phyloP scores from a whole-genome alignment of 768 basidiomycete genomes.

The Rossbeevera mucosa region DNA sequence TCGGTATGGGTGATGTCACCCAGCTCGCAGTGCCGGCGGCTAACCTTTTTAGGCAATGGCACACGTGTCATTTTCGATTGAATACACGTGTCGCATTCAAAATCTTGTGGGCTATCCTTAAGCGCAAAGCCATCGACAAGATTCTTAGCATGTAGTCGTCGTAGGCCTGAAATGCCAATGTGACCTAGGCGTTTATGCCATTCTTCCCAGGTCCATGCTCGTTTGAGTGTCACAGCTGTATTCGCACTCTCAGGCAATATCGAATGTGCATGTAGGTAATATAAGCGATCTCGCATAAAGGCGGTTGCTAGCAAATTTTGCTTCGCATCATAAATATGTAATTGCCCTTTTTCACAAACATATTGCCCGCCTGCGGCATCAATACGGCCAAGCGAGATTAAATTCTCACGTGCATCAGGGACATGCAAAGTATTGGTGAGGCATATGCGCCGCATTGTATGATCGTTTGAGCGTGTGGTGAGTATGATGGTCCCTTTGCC shows the following conservation, averaged over 20 bases:
- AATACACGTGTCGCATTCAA: background rate
- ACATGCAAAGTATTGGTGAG: no score
- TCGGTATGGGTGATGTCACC: background rate
- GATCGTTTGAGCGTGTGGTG: no score
- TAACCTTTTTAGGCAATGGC: background rate
- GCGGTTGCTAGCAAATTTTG: no score
- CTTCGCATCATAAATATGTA: no score
- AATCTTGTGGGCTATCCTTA: background rate
- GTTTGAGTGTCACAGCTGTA: background rate
- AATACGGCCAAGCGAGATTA: no score
- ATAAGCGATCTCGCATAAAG: no score
- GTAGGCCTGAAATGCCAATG: background rate
- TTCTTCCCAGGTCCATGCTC: background rate
- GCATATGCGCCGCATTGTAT: no score
- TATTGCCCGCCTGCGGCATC: no score
- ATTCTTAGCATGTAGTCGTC: background rate
- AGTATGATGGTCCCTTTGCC: no score
- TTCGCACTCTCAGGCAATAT: background rate
- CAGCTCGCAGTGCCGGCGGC: background rate
- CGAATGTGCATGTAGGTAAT: no score
- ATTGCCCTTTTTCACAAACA: no score
- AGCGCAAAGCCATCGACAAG: background rate
- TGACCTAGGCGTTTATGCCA: background rate
- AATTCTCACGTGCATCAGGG: no score
- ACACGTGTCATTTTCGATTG: background rate